phyloP scores from a whole-genome alignment of 208 protist genomes.

The Endotrypanum monterogeii region DNA sequence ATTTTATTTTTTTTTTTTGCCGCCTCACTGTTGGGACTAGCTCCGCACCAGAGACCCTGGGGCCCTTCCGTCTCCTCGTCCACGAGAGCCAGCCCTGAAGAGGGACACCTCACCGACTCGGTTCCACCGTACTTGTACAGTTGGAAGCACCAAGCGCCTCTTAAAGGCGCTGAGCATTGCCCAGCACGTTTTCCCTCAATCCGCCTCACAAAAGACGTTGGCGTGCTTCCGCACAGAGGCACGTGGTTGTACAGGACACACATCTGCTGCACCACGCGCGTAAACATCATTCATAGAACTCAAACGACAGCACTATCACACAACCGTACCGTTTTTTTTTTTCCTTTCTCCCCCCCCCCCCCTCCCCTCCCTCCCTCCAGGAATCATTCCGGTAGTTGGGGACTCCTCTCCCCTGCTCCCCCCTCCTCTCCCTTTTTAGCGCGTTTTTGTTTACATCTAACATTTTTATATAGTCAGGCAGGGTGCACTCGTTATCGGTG shows the following conservation, averaged over 20 bases:
- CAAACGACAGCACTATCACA: not conserved
- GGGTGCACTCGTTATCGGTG: not conserved
- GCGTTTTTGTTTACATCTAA: not conserved
- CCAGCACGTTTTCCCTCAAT: not conserved
- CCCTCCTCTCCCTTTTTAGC: no score
- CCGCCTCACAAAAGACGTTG: not conserved
- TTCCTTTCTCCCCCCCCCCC: not conserved
- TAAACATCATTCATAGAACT: not conserved
- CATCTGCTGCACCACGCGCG: not conserved
- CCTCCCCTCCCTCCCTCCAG: not conserved
- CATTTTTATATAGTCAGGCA: not conserved
- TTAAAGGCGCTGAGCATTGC: not conserved
- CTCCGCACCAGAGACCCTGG: not conserved
- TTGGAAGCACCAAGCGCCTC: not conserved
- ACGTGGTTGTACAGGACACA: slow-evolving; percentile 3
- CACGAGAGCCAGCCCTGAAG: not conserved
- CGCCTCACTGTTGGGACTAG: not conserved
- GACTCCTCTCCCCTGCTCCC: no score
- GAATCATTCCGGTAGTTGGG: no score
- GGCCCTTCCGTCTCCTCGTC: not conserved
- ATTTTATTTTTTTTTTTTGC: no score
- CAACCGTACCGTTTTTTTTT: not conserved
- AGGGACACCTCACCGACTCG: not conserved
- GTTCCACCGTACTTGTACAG: not conserved
- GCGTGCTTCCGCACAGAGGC: not conserved